Evolutionary conservation across 164 flowering plant genomes (phyloP).

Genomic region (Warburgia ugandensis): DNA sequence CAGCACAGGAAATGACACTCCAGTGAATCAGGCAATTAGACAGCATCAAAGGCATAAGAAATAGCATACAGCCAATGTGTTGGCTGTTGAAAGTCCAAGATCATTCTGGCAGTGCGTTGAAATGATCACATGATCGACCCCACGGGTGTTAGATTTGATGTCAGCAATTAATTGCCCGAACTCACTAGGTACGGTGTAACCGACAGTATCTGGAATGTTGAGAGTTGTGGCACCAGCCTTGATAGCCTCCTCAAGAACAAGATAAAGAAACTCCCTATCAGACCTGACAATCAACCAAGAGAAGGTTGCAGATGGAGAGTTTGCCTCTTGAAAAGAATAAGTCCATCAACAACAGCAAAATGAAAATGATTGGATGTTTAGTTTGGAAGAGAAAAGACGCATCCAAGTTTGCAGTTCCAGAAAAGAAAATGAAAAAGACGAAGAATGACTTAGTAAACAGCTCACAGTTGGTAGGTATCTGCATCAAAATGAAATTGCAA

Average conservation of each 20-base stretch:
- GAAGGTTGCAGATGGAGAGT: not conserved
- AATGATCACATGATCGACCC: slow-evolving; percentile 84
- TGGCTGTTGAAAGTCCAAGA: slow-evolving; percentile 95
- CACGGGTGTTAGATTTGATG: slow-evolving; percentile 81
- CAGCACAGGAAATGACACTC: slow-evolving; percentile 4
- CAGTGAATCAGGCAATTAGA: not conserved
- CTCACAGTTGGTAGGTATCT: too few species aligned
- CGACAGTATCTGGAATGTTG: slow-evolving; percentile 97
- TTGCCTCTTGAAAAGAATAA: not conserved
- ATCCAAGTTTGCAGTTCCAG: too few species aligned
- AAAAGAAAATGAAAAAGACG: too few species aligned
- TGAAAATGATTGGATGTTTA: not conserved
- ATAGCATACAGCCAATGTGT: slow-evolving; percentile 65
- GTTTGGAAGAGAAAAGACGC: too few species aligned
- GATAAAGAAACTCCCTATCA: slow-evolving; percentile 75
- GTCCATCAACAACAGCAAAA: not conserved
- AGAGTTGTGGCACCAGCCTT: slow-evolving; percentile 98
- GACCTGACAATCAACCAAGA: slow-evolving; percentile 42
- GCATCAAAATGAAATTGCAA: too few species aligned
- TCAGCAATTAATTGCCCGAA: slow-evolving; percentile 83
- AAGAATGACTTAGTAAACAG: too few species aligned
- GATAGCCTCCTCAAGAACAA: slow-evolving; percentile 78
- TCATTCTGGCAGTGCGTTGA: slow-evolving; percentile 99
- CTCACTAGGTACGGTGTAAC: slow-evolving; percentile 60
- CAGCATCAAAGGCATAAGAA: not conserved